phyloP scores from a whole-genome alignment of 1,284 basidiomycete genomes.

The Heterobasidion parviporum region DNA sequence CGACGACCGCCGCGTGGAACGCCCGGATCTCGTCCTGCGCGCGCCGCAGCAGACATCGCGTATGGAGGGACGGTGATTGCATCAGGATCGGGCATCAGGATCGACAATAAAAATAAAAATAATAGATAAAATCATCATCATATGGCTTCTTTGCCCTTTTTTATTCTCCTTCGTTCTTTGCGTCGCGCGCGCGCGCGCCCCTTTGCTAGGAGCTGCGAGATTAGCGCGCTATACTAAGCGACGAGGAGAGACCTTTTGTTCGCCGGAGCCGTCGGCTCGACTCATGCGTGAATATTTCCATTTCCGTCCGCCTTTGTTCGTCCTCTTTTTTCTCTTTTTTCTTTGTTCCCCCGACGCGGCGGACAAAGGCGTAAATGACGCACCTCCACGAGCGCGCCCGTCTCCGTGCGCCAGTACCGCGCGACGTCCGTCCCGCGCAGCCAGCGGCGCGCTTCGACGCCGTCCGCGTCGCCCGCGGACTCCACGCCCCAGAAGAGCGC shows the following conservation, averaged over 20 bases:
- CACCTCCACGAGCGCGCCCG: background rate
- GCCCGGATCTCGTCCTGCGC: conserved; percentile 32
- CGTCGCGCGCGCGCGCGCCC: no score
- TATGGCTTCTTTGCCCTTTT: no score
- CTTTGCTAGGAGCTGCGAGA: no score
- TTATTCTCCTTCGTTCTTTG: no score
- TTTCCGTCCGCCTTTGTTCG: background rate
- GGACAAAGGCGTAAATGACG: background rate
- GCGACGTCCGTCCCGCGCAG: conserved; percentile 8
- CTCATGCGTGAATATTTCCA: no score
- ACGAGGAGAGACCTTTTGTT: no score
- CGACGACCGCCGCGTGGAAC: conserved; percentile 33
- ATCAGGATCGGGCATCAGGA: no score
- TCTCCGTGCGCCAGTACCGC: conserved; percentile 1
- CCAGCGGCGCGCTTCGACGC: conserved; percentile 8
- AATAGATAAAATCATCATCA: background rate
- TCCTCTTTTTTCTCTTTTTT: background rate
- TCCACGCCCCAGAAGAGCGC: conserved; percentile 55
- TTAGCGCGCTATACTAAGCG: no score
- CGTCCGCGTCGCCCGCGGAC: conserved; percentile 4
- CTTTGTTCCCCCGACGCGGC: background rate
- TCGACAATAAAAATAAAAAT: background rate
- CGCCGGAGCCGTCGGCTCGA: no score
- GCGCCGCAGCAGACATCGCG: background rate
- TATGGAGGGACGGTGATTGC: no score